These are phyloP conservation scores for Glaciozyma antarctica DNA, from an alignment of 768 basidiomycete species.

Conservation along the genomic window DNA sequence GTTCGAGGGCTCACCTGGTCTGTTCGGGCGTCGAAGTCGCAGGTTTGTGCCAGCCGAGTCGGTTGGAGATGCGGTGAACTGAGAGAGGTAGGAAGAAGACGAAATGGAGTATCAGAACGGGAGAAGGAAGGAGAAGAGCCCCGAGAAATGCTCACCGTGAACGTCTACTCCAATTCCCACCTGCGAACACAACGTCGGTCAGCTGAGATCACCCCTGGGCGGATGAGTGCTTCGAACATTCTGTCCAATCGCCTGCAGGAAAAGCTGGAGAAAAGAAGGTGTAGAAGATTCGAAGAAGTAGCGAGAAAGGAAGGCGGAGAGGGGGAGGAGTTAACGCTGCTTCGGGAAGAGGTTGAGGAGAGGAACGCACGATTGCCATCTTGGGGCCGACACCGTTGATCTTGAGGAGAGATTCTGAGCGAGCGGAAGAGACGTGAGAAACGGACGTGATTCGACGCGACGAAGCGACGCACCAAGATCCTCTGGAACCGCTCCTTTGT, in stretches of 20 bases:
- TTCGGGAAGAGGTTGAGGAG: slow-evolving; percentile 48
- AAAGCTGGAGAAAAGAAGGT: slow-evolving; percentile 5
- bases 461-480: slow-evolving; percentile 8
- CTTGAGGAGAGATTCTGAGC: slow-evolving; percentile 66
- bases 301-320: background rate
- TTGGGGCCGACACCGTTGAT: slow-evolving; percentile 90
- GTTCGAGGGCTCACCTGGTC: slow-evolving; percentile 52
- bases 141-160: slow-evolving; percentile 49
- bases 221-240: background rate
- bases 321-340: slow-evolving; percentile 42
- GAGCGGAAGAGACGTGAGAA: background rate
- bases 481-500: slow-evolving; percentile 74
- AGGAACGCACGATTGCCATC: slow-evolving; percentile 59
- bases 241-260: slow-evolving; percentile 23
- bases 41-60: slow-evolving; percentile 81
- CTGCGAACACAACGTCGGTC: too few species aligned
- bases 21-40: slow-evolving; percentile 79
- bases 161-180: slow-evolving; percentile 90
- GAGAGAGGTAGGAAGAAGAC: background rate
- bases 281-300: slow-evolving; percentile 27
- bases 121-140: background rate
- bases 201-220: too few species aligned
- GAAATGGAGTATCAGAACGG: background rate
- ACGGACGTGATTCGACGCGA: background rate
- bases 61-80: slow-evolving; percentile 77